Conservation (phyloP, 106 monocot genomes). For the Allium cepa region DNA sequence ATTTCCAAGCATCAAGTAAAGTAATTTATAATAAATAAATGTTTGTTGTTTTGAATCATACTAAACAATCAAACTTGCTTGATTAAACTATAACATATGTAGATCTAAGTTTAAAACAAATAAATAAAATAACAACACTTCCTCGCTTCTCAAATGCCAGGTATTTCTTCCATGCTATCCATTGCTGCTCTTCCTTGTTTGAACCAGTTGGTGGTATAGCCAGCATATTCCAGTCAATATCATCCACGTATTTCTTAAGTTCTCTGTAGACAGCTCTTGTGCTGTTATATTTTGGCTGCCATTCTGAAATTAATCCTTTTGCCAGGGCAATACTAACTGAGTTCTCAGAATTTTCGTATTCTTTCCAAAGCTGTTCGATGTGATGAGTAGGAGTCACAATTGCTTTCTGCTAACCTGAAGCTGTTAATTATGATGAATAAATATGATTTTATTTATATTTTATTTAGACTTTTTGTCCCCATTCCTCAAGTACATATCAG, state of each 20-base stretch:
- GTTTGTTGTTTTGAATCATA: too few relatives aligned
- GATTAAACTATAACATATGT: too few relatives aligned
- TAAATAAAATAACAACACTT: too few relatives aligned
- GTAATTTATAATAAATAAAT: too few relatives aligned
- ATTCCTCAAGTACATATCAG: too few relatives aligned
- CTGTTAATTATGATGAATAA: too few relatives aligned
- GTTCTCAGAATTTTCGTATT: constrained; percentile 95
- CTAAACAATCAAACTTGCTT: too few relatives aligned
- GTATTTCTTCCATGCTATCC: constrained; percentile 79
- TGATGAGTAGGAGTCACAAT: constrained; percentile 92
- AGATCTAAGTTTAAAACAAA: too few relatives aligned
- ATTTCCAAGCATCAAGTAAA: too few relatives aligned
- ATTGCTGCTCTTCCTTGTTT: constrained; percentile 88
- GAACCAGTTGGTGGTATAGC: constrained; percentile 88
- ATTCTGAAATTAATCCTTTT: constrained; percentile 88
- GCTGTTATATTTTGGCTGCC: constrained; percentile 95
- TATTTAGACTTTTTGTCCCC: too few relatives aligned
- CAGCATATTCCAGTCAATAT: constrained; percentile 98
- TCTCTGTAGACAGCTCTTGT: constrained; percentile 94
- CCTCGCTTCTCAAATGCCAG: constrained; percentile 97
- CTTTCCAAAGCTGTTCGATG: constrained; percentile 94
- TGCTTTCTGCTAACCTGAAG: too few relatives aligned
- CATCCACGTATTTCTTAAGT: constrained; percentile 84
- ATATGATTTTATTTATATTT: too few relatives aligned
- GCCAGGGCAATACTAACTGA: constrained; percentile 94